These are phyloP conservation scores for Aspergillaceae sp. DNA, from an alignment of 2,329 filamentous ascomycete genomes.

Conservation along the genomic window DNA sequence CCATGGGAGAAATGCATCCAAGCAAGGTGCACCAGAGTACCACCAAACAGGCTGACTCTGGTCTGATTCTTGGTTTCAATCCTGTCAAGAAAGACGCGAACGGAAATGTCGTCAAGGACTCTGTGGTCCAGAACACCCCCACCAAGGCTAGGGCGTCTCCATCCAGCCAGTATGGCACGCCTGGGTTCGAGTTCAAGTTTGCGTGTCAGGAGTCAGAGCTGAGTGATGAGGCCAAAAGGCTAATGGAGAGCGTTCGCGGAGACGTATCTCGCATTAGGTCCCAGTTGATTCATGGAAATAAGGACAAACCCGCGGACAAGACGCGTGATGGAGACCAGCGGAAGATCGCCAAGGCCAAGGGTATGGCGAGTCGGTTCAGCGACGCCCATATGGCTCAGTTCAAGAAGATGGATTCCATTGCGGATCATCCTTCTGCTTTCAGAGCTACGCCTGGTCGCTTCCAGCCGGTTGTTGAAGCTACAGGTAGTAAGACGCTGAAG, in stretches of 20 bases:
- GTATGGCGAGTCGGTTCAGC: conserved; percentile 70
- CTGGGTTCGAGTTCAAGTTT: conserved; percentile 41
- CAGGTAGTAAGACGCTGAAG: conserved; percentile 37
- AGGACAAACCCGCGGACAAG: conserved; percentile 39
- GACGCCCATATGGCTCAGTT: conserved; percentile 80
- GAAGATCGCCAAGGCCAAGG: conserved; percentile 71
- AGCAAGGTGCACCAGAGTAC: conserved; percentile 69
- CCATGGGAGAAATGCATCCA: conserved; percentile 82
- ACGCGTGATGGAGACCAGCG: conserved; percentile 42
- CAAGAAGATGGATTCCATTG: conserved; percentile 97
- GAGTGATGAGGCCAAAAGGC: conserved; percentile 44
- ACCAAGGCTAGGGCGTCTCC: conserved; percentile 32
- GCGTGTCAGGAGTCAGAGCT: conserved; percentile 36
- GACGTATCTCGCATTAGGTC: conserved; percentile 64
- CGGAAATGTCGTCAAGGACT: conserved; percentile 27
- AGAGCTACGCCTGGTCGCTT: conserved; percentile 40
- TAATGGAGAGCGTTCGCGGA: conserved; percentile 60
- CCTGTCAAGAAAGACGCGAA: conserved; percentile 51
- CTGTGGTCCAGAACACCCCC: conserved; percentile 29
- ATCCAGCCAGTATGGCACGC: conserved; percentile 31
- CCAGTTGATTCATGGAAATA: conserved; percentile 55
- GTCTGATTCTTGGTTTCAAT: conserved; percentile 71
- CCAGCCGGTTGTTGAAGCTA: conserved; percentile 24
- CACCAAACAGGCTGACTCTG: conserved; percentile 68
- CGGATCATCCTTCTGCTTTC: conserved; percentile 70